These are phyloP conservation scores for Rhododendron williamsianum DNA, from an alignment of 148 eudicot species.

Conservation along the genomic window DNA sequence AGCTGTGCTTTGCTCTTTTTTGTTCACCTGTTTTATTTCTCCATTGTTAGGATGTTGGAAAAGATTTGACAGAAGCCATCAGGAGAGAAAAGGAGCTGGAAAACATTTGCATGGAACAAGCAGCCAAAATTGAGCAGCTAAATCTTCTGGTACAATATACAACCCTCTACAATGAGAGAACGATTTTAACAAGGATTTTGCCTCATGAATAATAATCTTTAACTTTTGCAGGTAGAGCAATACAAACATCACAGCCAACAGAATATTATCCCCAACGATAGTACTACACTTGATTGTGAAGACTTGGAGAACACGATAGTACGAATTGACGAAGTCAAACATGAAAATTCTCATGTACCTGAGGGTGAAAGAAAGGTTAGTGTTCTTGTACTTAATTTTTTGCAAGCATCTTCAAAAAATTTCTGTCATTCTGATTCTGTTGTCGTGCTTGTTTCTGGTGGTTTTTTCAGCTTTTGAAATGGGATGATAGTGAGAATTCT, in stretches of 20 bases:
- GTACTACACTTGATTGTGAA: conserved; percentile 1
- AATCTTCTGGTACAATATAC: conserved; percentile 44
- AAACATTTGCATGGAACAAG: conserved; percentile 62
- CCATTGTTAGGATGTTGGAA: conserved; percentile 34
- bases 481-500: conserved; percentile 31
- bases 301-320: conserved; percentile 10
- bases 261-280: background rate
- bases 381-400: background rate
- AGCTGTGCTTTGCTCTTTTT: background rate
- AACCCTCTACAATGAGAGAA: background rate
- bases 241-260: conserved; percentile 31
- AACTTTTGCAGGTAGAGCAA: conserved; percentile 55
- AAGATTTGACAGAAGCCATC: conserved; percentile 30
- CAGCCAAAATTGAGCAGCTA: conserved; percentile 81
- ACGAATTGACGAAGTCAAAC: conserved; percentile 13
- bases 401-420: background rate
- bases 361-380: conserved; percentile 48
- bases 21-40: background rate
- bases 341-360: conserved; percentile 8
- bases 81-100: conserved; percentile 53
- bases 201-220: background rate
- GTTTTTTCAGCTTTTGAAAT: conserved; percentile 29
- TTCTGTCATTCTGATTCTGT: background rate
- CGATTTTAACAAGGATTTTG: background rate
- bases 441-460: background rate